These are phyloP conservation scores for Dentipellis fragilis DNA, from an alignment of 768 basidiomycete genomes.

Conservation along the genomic window DNA sequence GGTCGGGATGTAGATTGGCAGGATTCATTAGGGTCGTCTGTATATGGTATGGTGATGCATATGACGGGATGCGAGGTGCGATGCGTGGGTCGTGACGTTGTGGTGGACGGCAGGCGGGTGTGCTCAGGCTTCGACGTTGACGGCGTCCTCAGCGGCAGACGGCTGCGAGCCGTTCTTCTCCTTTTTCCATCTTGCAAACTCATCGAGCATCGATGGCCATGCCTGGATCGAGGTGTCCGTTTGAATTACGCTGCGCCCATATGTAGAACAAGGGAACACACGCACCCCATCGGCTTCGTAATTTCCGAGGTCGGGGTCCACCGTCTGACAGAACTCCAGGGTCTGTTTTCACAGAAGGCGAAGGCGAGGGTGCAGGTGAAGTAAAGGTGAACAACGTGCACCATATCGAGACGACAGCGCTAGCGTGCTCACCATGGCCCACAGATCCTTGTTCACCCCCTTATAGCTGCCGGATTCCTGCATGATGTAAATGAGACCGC, in stretches of 20 bases:
- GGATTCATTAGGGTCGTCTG: background rate
- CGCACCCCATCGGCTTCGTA: slow-evolving; percentile 71
- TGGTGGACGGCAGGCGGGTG: no score
- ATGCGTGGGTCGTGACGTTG: background rate
- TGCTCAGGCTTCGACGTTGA: no score
- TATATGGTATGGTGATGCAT: background rate
- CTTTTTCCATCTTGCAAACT: slow-evolving; percentile 65
- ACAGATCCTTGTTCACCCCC: slow-evolving; percentile 76
- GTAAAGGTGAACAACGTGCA: background rate
- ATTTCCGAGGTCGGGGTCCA: slow-evolving; percentile 47
- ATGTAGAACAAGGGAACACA: slow-evolving; percentile 17
- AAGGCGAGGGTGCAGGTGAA: no score
- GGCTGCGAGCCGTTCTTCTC: slow-evolving; percentile 8
- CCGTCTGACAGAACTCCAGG: slow-evolving; percentile 63
- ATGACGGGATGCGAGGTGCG: no score
- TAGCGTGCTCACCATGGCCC: slow-evolving; percentile 58
- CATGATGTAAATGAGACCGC: background rate
- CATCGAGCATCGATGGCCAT: slow-evolving; percentile 77
- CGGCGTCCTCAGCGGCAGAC: background rate
- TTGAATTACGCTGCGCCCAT: no score
- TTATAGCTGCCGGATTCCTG: slow-evolving; percentile 51
- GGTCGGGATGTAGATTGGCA: background rate
- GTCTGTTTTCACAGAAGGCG: slow-evolving; percentile 32
- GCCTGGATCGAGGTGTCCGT: slow-evolving; percentile 34
- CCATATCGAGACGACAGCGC: background rate